Evolutionary conservation across 495 filamentous ascomycete genomes (phyloP), one percentile per base, ranked within the genome.

Genomic region (Daldinia grandis): DNA sequence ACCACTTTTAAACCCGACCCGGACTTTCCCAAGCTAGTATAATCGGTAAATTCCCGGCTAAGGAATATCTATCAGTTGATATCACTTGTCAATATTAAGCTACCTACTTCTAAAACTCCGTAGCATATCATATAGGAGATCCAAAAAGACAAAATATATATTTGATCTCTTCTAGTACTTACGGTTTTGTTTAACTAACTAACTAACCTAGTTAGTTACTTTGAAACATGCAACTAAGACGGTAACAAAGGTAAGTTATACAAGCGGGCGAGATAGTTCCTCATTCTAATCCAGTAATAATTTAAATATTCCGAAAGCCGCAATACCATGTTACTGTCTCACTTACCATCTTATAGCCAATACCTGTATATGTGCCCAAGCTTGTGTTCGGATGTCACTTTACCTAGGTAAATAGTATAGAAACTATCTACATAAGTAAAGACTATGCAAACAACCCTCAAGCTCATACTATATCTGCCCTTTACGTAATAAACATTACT

Each of bases 11-110:
- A 56, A 38, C 31, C 30, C 47, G 33, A 47, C 49, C 50, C 51
- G 5, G 33, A 40, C 40, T 55, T 58, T 69, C 66, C 59, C 15
- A 63, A 69, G 14, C 55, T 51, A 10, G 10, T 57, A 57, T 15
- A 37, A 57, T 57, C 54, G 54, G 54, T 14, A 37, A 57, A 57
- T 33, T 37, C 21, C 33, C 54, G 54, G 54, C 31, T 28, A 53
- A 30, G 7, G 15, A 53, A 14, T 24, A 17, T 37, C 10, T 25
- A 15, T 15, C 54, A 38, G 4, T 33, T 37, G 30, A 31, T 15
- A 27, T 5, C 19, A 24, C 17, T 21, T 31, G 28, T 4, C 33
- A 14, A 14, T 5, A 35, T 35, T 35, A 12, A 15, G 12, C 33
- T 31, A 9, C 27, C 33, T 31, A 9, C 27, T 19, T 31, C 28